These are phyloP conservation scores for Aspergillus amoenus DNA, from an alignment of 2,329 filamentous ascomycete genomes.

Conservation along the genomic window DNA sequence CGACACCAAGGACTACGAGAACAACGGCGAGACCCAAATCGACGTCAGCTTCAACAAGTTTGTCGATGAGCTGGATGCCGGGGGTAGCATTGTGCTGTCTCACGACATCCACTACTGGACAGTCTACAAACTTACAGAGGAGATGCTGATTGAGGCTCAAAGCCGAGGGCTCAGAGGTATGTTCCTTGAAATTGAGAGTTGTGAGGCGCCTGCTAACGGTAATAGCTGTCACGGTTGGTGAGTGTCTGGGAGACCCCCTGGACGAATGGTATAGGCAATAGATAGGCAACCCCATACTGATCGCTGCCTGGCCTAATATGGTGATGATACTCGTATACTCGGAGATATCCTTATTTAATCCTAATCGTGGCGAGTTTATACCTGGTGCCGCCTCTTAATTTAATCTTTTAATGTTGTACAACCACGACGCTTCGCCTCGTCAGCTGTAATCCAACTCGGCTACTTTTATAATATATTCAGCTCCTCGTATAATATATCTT, in stretches of 20 bases:
- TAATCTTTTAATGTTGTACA: too few relatives aligned
- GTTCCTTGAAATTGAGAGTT: slow-evolving; percentile 3
- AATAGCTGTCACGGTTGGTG: slow-evolving; percentile 54
- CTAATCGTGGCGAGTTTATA: too few relatives aligned
- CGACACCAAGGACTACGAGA: slow-evolving; percentile 45
- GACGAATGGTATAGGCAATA: slow-evolving; percentile 54
- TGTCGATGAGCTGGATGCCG: slow-evolving; percentile 26
- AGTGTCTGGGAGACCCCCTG: slow-evolving; percentile 56
- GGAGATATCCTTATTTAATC: too few relatives aligned
- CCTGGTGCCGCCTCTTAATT: too few relatives aligned
- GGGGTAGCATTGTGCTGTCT: slow-evolving; percentile 34
- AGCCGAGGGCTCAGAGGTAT: slow-evolving; percentile 41
- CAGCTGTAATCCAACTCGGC: too few relatives aligned
- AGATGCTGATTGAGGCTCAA: slow-evolving; percentile 38
- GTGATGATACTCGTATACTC: too few relatives aligned
- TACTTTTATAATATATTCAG: too few relatives aligned
- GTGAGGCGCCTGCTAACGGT: neutral
- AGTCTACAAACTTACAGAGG: slow-evolving; percentile 28
- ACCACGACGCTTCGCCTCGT: too few relatives aligned
- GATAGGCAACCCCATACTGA: neutral
- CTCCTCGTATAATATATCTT: too few relatives aligned
- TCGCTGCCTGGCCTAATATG: too few relatives aligned
- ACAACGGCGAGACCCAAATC: slow-evolving; percentile 27
- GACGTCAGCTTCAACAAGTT: slow-evolving; percentile 32
- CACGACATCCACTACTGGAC: slow-evolving; percentile 40